These are phyloP conservation scores for Colletotrichum aenigma DNA, from an alignment of 2,329 filamentous ascomycete species.

Conservation along the genomic window DNA sequence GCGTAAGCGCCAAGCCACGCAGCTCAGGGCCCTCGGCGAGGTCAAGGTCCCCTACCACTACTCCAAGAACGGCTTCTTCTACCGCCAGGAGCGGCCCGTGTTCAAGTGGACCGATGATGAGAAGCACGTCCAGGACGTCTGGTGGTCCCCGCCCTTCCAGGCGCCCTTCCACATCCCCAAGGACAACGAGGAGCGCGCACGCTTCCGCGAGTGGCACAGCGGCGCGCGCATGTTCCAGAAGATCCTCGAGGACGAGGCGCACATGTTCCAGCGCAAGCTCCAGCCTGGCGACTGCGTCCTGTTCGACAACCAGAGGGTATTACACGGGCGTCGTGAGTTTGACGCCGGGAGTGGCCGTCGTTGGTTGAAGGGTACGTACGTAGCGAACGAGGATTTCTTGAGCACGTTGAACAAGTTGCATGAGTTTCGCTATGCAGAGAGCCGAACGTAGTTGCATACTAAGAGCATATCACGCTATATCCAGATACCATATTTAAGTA, in stretches of 20 bases:
- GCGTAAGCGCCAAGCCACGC: conserved; percentile 19
- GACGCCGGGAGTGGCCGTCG: conserved; percentile 69
- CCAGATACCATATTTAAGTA: background rate
- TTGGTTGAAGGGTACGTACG: conserved; percentile 87
- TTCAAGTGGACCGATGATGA: conserved; percentile 22
- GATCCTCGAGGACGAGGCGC: conserved; percentile 59
- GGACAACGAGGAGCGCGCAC: background rate
- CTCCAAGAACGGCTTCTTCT: conserved; percentile 67
- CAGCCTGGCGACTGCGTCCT: conserved; percentile 85
- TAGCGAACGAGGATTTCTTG: conserved; percentile 58
- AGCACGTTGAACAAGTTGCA: conserved; percentile 27
- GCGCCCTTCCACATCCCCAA: conserved; percentile 45
- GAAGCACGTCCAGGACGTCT: conserved; percentile 31
- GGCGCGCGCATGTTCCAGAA: conserved; percentile 61
- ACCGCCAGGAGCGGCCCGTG: conserved; percentile 62
- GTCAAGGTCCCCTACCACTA: conserved; percentile 70
- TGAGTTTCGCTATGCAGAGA: background rate
- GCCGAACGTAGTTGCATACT: background rate
- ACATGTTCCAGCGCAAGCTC: conserved; percentile 74
- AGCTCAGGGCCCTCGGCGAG: conserved; percentile 42
- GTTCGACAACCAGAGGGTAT: conserved; percentile 87
- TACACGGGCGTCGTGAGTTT: conserved; percentile 84
- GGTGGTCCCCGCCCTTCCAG: conserved; percentile 85
- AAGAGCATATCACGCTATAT: background rate
- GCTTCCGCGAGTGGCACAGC: conserved; percentile 44